Evolutionary conservation across 352 stramenopile genomes (phyloP).

Genomic region (Phytophthora cactorum): DNA sequence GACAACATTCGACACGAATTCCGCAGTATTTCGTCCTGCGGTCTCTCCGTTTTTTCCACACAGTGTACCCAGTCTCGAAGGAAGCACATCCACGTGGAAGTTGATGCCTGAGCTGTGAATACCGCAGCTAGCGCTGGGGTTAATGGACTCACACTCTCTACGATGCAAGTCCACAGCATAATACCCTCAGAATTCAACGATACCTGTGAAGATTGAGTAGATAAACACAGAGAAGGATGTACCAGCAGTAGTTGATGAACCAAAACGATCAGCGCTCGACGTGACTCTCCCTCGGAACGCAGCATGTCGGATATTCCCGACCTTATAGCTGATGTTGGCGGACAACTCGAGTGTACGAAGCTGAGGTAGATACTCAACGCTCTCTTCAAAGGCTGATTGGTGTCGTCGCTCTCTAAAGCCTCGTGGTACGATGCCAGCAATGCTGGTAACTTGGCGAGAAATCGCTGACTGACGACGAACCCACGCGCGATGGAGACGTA

Average conservation of each 20-base stretch:
- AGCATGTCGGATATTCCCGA: conserved; percentile 52
- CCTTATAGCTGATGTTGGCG: conserved; percentile 27
- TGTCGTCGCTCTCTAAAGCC: conserved; percentile 8
- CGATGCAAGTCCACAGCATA: conserved; percentile 43
- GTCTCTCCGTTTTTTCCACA: conserved; percentile 9
- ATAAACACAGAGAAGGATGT: conserved; percentile 17
- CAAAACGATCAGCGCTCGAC: conserved; percentile 26
- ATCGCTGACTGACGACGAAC: conserved; percentile 63
- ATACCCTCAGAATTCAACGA: conserved; percentile 26
- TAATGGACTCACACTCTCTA: conserved; percentile 31
- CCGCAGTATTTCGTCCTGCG: conserved; percentile 15
- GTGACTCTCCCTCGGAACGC: conserved; percentile 42
- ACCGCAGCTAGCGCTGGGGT: conserved; percentile 19
- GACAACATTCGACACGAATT: conserved; percentile 40
- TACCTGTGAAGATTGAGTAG: not conserved
- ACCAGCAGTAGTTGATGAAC: conserved; percentile 28
- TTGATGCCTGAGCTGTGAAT: conserved; percentile 24
- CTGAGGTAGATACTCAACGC: conserved; percentile 63
- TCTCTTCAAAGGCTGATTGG: conserved; percentile 37
- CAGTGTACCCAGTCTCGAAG: conserved; percentile 30
- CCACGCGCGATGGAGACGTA: conserved; percentile 50
- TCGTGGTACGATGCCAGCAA: conserved; percentile 40
- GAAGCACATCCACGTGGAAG: conserved; percentile 27
- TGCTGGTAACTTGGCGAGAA: conserved; percentile 57
- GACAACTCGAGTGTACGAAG: conserved; percentile 47